Conservation (phyloP, 139 green algal genomes). For the Zygnema circumcarinatum region DNA sequence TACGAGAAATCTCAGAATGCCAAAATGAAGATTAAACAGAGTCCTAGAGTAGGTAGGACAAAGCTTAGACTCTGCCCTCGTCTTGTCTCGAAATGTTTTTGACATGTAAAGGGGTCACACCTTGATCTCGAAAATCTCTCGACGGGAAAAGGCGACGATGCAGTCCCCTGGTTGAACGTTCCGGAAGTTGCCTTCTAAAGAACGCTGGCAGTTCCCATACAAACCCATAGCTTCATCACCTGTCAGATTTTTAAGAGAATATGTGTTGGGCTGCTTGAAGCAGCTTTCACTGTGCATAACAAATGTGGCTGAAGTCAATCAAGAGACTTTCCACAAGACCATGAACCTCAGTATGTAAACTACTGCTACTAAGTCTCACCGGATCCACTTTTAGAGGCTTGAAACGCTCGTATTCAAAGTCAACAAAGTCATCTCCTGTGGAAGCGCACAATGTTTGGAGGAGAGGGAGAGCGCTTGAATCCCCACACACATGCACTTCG, state of each 20-base stretch:
- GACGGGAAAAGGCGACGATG: constrained; percentile 91
- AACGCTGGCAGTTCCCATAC: constrained; percentile 27
- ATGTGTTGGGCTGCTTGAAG: too few species aligned
- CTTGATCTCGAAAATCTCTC: constrained; percentile 81
- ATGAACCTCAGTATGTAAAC: too few species aligned
- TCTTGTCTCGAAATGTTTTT: too few species aligned
- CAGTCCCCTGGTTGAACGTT: constrained; percentile 84
- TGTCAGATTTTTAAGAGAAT: too few species aligned
- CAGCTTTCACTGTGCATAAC: too few species aligned
- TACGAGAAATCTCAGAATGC: too few species aligned
- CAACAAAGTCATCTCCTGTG: constrained; percentile 58
- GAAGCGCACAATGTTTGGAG: constrained; percentile 66
- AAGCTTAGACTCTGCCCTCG: too few species aligned
- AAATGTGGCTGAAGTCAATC: too few species aligned
- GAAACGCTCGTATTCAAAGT: constrained; percentile 74
- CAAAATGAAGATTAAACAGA: neutral
- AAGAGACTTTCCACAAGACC: too few species aligned
- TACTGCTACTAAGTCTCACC: neutral
- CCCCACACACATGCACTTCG: constrained; percentile 94
- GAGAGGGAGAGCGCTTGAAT: constrained; percentile 80
- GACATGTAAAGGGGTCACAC: too few species aligned
- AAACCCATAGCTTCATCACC: too few species aligned
- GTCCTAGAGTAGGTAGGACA: neutral
- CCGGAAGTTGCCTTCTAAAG: constrained; percentile 46
- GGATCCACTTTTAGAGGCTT: constrained; percentile 65